Base-by-base conservation (phyloP, 2,329 filamentous ascomycete genomes). In the Colletotrichum sidae region DNA sequence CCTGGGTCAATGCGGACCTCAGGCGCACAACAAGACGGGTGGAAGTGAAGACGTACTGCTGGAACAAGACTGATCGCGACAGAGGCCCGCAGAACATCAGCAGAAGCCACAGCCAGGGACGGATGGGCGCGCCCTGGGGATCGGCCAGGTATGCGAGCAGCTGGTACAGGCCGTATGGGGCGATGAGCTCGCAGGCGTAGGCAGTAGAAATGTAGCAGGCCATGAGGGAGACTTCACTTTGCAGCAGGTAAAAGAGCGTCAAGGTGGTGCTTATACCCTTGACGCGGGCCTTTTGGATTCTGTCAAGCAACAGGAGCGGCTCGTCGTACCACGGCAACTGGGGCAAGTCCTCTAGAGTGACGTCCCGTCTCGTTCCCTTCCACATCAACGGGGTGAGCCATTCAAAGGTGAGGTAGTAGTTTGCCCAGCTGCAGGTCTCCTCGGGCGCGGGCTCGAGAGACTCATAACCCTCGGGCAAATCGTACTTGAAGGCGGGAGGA, bases 21-120 rank as follows among this genome's bases (percentile, higher is more conserved):
- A 87, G 75, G 34, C 86, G 83, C 41, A 88, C 84, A 39, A 87
- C 75, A 47, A 88, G 73, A n/a, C 84, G 79, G 2, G 86, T 88
- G 7, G 84, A 84, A 2, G 77, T 84, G 69, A 88, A 88, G 39
- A 88, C 79, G 71, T 88, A 88, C 68, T 85, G 84, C 70, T 88
- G 85, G 67, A 83, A 86, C 58, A 79, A 73, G 47, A 87, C 68
- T 3, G 86, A 85, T 12, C 83, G 81, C 4, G 75, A 71, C 45
- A 82, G 69, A 1, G 84, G 84, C 0, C 86, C 86, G 42, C 80
- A 58, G 61, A 87, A 87, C 65, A 88, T 77, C 39, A 88, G 77
- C 2, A 82, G 67, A 8, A 88, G 74, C 86, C 86, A 88, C 50
- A 86, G 69, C 76, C 80, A 83, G 2, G 85, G 84, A 34, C 79